These are phyloP conservation scores for Vigna unguiculata DNA, from an alignment of 306 rosid species.

Conservation along the genomic window DNA sequence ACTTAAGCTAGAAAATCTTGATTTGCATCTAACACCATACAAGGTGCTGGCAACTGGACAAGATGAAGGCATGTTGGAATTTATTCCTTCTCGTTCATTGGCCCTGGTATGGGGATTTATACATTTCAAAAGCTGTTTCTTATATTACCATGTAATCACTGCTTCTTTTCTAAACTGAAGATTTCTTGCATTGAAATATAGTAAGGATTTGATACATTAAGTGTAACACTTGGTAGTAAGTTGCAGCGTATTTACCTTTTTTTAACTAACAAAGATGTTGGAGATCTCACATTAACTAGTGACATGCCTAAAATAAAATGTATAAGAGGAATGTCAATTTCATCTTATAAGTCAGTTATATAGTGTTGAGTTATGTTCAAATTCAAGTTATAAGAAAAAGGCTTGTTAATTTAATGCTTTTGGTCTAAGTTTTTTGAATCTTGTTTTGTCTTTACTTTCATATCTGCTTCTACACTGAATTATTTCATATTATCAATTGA, in stretches of 20 bases:
- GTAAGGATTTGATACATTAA: not conserved
- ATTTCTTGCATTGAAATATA: conserved; percentile 27
- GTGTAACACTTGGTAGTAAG: not conserved
- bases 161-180: conserved; percentile 23
- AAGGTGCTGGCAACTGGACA: conserved; percentile 97
- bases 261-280: not conserved
- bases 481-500: conserved; percentile 24
- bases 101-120: conserved; percentile 66
- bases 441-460: conserved; percentile 15
- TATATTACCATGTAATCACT: conserved; percentile 25
- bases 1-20: conserved; percentile 94
- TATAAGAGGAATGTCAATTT: not conserved
- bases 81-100: conserved; percentile 89
- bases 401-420: conserved; percentile 26
- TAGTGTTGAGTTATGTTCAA: not conserved
- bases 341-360: not conserved
- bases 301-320: no score
- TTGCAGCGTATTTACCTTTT: conserved; percentile 31
- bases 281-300: not conserved
- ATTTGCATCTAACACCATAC: conserved; percentile 89
- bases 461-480: conserved; percentile 8
- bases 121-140: conserved; percentile 27
- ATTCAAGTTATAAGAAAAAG: no score
- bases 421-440: conserved; percentile 8
- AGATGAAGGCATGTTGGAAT: conserved; percentile 99